phyloP scores from a whole-genome alignment of 352 stramenopile genomes.

The Globisporangium uncinulatum region DNA sequence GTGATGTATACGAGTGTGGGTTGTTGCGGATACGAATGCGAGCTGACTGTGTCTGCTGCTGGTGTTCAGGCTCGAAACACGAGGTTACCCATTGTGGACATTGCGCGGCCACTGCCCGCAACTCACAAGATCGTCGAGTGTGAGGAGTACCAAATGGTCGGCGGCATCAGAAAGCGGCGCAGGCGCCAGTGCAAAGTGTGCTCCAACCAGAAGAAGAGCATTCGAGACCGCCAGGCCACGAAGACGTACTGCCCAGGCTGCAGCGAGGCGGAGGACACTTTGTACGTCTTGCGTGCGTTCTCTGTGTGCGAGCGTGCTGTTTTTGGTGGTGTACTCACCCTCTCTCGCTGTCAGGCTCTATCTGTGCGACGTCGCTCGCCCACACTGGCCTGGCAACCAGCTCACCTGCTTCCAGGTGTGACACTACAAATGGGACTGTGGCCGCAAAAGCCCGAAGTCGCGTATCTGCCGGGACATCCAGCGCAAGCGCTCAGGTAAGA shows the following conservation, averaged over 20 bases:
- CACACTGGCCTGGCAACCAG: neutral
- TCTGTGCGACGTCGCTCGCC: too few relatives aligned
- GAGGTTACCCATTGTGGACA: too few relatives aligned
- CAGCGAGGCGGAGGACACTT: neutral
- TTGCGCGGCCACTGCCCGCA: too few relatives aligned
- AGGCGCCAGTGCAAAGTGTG: neutral
- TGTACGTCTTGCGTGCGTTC: too few relatives aligned
- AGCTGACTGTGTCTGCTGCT: neutral
- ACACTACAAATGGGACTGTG: neutral
- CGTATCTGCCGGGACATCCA: neutral
- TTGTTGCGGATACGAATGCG: neutral
- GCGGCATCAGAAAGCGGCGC: neutral
- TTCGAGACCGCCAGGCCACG: neutral
- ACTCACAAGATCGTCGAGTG: neutral
- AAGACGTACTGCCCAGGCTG: neutral
- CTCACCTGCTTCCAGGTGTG: neutral
- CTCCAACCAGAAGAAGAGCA: neutral
- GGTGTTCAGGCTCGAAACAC: neutral
- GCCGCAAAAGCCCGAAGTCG: neutral
- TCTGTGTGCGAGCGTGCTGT: neutral
- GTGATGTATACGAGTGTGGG: neutral
- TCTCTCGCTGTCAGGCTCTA: too few relatives aligned
- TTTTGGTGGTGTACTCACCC: too few relatives aligned
- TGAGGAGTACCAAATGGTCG: neutral
- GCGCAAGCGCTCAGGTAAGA: too few relatives aligned